phyloP scores from a whole-genome alignment of 2,329 filamentous ascomycete species.

The Davidsoniella australis region DNA sequence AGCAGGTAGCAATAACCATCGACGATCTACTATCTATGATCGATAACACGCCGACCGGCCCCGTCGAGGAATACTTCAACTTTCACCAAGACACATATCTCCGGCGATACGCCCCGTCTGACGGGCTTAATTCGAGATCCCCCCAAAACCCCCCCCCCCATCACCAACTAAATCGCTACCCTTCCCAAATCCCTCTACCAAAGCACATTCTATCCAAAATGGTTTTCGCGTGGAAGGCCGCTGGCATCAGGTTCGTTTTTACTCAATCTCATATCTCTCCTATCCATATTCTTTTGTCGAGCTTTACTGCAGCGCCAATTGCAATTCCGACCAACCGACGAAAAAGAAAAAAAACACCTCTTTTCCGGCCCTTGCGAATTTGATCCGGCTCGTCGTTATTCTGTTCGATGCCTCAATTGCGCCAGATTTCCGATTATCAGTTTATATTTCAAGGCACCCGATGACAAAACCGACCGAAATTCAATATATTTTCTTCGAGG shows the following conservation, averaged over 20 bases:
- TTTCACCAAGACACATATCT: constrained; percentile 36
- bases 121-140: constrained; percentile 17
- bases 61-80: constrained; percentile 35
- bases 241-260: constrained; percentile 77
- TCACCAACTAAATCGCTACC: constrained; percentile 3
- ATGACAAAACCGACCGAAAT: too few relatives aligned
- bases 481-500: too few relatives aligned
- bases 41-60: constrained; percentile 25
- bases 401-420: too few relatives aligned
- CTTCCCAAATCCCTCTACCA: constrained; percentile 16
- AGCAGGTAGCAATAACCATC: constrained; percentile 1
- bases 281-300: constrained; percentile 18
- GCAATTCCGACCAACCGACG: constrained; percentile 9
- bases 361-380: too few relatives aligned
- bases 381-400: too few relatives aligned
- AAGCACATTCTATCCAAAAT: constrained; percentile 44
- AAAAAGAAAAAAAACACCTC: too few relatives aligned
- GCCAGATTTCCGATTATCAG: too few relatives aligned
- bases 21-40: constrained; percentile 37
- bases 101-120: constrained; percentile 33
- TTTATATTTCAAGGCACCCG: too few relatives aligned
- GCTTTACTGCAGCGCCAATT: constrained; percentile 14
- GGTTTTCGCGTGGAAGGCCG: constrained; percentile 96
- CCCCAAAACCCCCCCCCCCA: not conserved
- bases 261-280: constrained; percentile 16